phyloP scores from a whole-genome alignment of 129 eudicot species.

The Lonicera japonica region DNA sequence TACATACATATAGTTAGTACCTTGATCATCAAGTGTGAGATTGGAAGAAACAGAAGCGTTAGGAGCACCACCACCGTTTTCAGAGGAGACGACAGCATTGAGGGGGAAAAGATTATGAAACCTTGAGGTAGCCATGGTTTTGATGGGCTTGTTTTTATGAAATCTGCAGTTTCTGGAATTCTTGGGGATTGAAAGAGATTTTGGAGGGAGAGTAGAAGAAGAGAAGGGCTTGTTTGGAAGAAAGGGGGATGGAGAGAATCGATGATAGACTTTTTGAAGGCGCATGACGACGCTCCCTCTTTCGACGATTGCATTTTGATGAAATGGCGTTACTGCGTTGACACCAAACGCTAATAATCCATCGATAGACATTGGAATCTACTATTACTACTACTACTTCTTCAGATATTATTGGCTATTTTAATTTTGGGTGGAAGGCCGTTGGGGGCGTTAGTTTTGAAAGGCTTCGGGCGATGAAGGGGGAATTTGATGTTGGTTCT shows the following conservation, averaged over 20 bases:
- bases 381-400: too few species aligned
- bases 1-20: constrained; percentile 4
- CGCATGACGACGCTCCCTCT: constrained; percentile 42
- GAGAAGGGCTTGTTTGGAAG: constrained; percentile 22
- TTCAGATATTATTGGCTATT: too few species aligned
- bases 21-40: constrained; percentile 30
- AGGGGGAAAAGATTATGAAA: constrained; percentile 40
- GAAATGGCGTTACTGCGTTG: too few species aligned
- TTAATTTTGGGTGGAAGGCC: too few species aligned
- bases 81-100: constrained; percentile 41
- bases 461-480: too few species aligned
- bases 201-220: constrained; percentile 15
- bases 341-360: too few species aligned
- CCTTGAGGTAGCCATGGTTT: constrained; percentile 39
- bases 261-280: constrained; percentile 72
- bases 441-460: too few species aligned
- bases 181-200: constrained; percentile 20
- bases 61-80: constrained; percentile 29
- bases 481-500: too few species aligned
- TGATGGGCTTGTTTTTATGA: neutral
- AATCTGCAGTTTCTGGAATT: neutral
- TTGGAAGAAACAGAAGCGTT: constrained; percentile 23
- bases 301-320: too few species aligned
- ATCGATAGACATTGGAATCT: too few species aligned
- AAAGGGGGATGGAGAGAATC: constrained; percentile 26